Evolutionary conservation across 73 alveolate species (phyloP).

Genomic region (Paraurostyla sp.): DNA sequence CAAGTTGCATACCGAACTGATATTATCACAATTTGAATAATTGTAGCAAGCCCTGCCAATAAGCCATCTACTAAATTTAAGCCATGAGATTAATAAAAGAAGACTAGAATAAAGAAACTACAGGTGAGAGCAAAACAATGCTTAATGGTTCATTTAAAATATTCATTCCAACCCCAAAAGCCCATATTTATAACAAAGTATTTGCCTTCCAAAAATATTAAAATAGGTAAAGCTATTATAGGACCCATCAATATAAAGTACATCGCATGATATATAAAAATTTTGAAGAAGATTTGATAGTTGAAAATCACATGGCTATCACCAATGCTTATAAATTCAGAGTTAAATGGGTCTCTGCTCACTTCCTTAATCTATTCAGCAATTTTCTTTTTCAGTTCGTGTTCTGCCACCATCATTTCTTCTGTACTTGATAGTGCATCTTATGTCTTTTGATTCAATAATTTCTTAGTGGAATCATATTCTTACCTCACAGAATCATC

Average conservation of each 20-base stretch:
- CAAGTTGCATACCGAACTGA: background rate
- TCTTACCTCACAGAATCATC: too few relatives aligned
- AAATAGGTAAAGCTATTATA: background rate
- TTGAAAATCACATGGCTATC: background rate
- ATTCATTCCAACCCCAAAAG: background rate
- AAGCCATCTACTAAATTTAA: background rate
- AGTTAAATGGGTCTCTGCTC: constrained; percentile 10
- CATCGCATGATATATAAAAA: background rate
- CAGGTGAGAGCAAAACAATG: background rate
- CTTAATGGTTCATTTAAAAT: background rate
- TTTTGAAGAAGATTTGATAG: background rate
- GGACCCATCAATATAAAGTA: background rate
- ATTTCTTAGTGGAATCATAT: too few relatives aligned
- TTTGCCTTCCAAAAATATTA: background rate
- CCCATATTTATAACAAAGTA: constrained; percentile 26
- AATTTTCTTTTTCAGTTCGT: background rate
- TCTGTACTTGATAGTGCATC: too few relatives aligned
- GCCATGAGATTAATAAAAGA: background rate
- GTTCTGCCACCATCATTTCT: too few relatives aligned
- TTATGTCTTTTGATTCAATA: too few relatives aligned
- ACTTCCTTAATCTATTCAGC: background rate
- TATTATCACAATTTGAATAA: too few relatives aligned
- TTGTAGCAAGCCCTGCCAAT: background rate
- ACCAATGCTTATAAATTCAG: background rate
- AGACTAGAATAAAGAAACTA: background rate